These are phyloP conservation scores for Epichloe uncinata DNA, from an alignment of 2,329 filamentous ascomycete species.

Conservation along the genomic window DNA sequence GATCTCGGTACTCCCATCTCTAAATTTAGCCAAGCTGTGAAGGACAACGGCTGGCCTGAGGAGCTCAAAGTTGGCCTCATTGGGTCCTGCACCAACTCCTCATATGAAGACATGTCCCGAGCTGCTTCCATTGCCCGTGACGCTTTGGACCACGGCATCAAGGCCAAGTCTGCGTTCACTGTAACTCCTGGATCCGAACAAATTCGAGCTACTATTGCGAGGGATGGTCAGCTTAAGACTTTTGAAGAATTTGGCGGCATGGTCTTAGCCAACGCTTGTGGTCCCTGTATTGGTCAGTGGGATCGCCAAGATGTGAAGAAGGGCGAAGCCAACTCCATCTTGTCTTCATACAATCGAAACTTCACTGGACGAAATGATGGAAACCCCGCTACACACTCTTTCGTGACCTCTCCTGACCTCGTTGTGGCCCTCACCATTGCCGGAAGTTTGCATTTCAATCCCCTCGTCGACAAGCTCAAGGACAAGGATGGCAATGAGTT, in stretches of 20 bases:
- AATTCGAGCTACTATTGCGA: slow-evolving; percentile 82
- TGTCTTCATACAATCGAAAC: slow-evolving; percentile 99
- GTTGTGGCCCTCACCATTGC: slow-evolving; percentile 79
- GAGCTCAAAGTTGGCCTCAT: slow-evolving; percentile 95
- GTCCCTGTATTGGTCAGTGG: slow-evolving; percentile 90
- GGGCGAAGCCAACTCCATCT: slow-evolving; percentile 88
- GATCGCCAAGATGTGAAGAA: slow-evolving; percentile 88
- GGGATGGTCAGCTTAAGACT: slow-evolving; percentile 83
- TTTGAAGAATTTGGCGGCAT: slow-evolving; percentile 94
- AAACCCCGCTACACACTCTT: slow-evolving; percentile 88
- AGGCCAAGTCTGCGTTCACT: slow-evolving; percentile 86
- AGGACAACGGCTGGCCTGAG: slow-evolving; percentile 90
- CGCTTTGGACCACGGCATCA: slow-evolving; percentile 81
- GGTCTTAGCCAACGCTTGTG: slow-evolving; percentile 91
- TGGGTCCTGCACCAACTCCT: slow-evolving; percentile 93
- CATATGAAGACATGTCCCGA: slow-evolving; percentile 81
- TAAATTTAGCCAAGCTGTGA: slow-evolving; percentile 90
- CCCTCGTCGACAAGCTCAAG: slow-evolving; percentile 80
- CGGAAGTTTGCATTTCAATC: slow-evolving; percentile 85
- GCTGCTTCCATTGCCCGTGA: slow-evolving; percentile 84
- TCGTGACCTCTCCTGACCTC: slow-evolving; percentile 82
- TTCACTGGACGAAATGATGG: slow-evolving; percentile 97
- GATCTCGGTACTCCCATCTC: slow-evolving; percentile 96
- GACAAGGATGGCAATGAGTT: slow-evolving; percentile 96
- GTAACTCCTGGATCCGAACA: slow-evolving; percentile 96